Evolutionary conservation across 2,329 filamentous ascomycete species (phyloP).

Genomic region (Venturia aucupariae): DNA sequence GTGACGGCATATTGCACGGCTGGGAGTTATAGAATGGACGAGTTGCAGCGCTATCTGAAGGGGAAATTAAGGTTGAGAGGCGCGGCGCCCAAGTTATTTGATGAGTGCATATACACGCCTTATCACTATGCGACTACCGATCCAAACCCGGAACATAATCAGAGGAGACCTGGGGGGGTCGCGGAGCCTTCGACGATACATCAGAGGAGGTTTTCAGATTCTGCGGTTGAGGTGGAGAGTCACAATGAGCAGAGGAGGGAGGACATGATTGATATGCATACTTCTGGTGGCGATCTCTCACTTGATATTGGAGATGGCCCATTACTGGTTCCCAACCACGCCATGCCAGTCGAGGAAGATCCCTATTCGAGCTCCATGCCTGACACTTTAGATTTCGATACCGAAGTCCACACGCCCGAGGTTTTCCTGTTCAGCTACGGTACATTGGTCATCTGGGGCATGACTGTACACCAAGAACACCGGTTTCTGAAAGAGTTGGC

Average conservation of each 20-base stretch:
- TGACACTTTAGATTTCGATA: constrained; percentile 61
- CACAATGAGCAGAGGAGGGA: constrained; percentile 47
- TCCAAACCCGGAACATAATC: neutral
- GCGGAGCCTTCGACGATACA: constrained; percentile 22
- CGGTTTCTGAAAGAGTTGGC: constrained; percentile 87
- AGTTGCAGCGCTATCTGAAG: constrained; percentile 83
- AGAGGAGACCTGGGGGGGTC: constrained; percentile 7
- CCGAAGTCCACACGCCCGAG: constrained; percentile 80
- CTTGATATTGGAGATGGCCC: constrained; percentile 15
- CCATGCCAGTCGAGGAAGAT: neutral
- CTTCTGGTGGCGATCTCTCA: constrained; percentile 25
- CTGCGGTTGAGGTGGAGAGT: constrained; percentile 59
- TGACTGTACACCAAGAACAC: constrained; percentile 82
- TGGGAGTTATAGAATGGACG: constrained; percentile 82
- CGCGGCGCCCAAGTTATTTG: constrained; percentile 81
- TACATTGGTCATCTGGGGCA: constrained; percentile 96
- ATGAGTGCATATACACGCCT: constrained; percentile 95
- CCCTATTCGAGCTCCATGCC: constrained; percentile 13
- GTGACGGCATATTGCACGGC: constrained; percentile 97
- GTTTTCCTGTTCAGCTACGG: constrained; percentile 96
- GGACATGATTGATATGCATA: constrained; percentile 54
- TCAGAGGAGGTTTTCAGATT: constrained; percentile 65
- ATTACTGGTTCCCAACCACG: constrained; percentile 5
- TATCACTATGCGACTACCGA: constrained; percentile 60
- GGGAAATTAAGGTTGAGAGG: constrained; percentile 68